Evolutionary conservation across 2,329 filamentous ascomycete species (phyloP).

Genomic region (Monosporascus ibericus): DNA sequence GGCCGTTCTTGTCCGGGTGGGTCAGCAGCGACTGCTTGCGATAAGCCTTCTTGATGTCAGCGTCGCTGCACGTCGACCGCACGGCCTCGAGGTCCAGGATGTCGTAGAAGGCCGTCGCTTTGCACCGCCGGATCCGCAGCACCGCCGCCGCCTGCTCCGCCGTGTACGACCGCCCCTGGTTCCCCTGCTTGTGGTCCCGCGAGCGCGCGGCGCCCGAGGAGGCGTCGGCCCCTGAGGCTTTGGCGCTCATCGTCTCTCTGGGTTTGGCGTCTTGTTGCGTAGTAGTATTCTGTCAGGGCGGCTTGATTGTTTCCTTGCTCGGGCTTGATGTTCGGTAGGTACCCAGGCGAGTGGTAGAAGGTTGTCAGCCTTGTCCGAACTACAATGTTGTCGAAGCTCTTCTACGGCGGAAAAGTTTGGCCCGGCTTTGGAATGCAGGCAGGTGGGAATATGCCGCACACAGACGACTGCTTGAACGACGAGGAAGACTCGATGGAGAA

Average conservation of each 20-base stretch:
- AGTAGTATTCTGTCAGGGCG: background rate
- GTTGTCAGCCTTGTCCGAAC: background rate
- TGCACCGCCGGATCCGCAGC: conserved; percentile 78
- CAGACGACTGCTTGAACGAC: no score
- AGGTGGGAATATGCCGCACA: no score
- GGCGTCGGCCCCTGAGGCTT: conserved; percentile 48
- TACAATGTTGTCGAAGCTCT: no score
- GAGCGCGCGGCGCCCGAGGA: conserved; percentile 35
- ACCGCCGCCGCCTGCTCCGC: conserved; percentile 89
- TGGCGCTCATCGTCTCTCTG: conserved; percentile 38
- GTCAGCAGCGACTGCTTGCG: conserved; percentile 89
- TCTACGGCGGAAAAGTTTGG: no score
- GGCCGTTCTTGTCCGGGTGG: conserved; percentile 98
- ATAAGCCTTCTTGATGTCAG: conserved; percentile 96
- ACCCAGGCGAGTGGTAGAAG: background rate
- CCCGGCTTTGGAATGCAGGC: no score
- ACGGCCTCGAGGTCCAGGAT: conserved; percentile 71
- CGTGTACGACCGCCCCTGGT: conserved; percentile 73
- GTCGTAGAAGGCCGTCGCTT: conserved; percentile 87
- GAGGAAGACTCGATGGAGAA: no score
- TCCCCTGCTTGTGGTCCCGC: conserved; percentile 70
- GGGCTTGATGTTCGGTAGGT: no score
- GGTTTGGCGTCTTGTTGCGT: background rate
- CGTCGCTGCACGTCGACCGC: conserved; percentile 61
- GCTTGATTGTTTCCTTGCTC: background rate